Evolutionary conservation across 441 rosid species (phyloP).

Genomic region (Monsonia emarginata): DNA sequence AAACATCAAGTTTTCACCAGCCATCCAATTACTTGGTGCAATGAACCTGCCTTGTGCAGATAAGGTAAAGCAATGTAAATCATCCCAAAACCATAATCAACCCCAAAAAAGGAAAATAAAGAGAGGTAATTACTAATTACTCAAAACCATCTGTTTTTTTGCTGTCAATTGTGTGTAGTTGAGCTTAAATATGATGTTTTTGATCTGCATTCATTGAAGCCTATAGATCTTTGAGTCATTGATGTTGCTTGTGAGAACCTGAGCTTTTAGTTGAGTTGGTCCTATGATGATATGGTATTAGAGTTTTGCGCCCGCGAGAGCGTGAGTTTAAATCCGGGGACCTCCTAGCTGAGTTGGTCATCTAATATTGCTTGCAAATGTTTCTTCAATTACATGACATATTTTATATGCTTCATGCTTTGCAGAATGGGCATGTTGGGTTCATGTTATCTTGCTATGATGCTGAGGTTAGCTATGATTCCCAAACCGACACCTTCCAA

Average conservation of each 20-base stretch:
- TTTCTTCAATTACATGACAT: not conserved
- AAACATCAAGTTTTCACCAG: not conserved
- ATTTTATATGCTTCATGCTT: conserved; percentile 5
- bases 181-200: too few species aligned
- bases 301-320: too few species aligned
- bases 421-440: conserved; percentile 81
- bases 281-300: too few species aligned
- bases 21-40: not conserved
- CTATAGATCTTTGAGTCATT: too few species aligned
- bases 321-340: too few species aligned
- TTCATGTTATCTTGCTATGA: conserved; percentile 96
- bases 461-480: conserved; percentile 78
- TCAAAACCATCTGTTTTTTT: too few species aligned
- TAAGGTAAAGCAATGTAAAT: not conserved
- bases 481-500: conserved; percentile 56
- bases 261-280: too few species aligned
- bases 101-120: not conserved
- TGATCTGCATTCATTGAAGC: too few species aligned
- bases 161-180: too few species aligned
- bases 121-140: not conserved
- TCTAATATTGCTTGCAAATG: too few species aligned
- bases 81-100: not conserved
- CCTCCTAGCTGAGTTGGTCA: too few species aligned
- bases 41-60: not conserved
- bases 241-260: too few species aligned